Evolutionary conservation across 805 yeast genomes (phyloP).

Genomic region (Nadsonia fulvescens): DNA sequence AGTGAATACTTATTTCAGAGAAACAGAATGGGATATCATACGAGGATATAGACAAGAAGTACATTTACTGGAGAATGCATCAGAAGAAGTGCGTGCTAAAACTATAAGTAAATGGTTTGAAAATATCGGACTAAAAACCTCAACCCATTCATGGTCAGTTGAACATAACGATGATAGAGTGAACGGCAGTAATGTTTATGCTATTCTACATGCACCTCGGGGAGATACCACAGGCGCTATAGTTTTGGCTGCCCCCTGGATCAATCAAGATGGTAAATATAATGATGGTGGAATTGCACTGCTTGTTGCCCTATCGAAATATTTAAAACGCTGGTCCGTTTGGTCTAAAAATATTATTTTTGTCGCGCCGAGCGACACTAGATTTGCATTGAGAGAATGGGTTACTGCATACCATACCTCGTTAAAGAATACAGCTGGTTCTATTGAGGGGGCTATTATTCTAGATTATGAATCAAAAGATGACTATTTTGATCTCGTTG

Average conservation of each 20-base stretch:
- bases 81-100: slow-evolving; percentile 23
- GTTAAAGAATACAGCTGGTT: slow-evolving; percentile 78
- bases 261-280: slow-evolving; percentile 38
- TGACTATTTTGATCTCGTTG: slow-evolving; percentile 60
- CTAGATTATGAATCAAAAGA: slow-evolving; percentile 44
- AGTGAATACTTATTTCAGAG: slow-evolving; percentile 79
- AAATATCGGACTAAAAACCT: slow-evolving; percentile 56
- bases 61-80: slow-evolving; percentile 17
- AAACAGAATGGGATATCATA: slow-evolving; percentile 82
- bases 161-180: slow-evolving; percentile 13
- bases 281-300: slow-evolving; percentile 74
- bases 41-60: slow-evolving; percentile 66
- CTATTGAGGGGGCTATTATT: slow-evolving; percentile 78
- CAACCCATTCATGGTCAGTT: slow-evolving; percentile 23
- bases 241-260: slow-evolving; percentile 82
- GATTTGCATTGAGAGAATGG: slow-evolving; percentile 62
- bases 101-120: slow-evolving; percentile 40
- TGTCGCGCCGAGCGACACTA: slow-evolving; percentile 62
- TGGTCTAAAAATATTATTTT: slow-evolving; percentile 92
- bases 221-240: slow-evolving; percentile 95
- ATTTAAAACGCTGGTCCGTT: slow-evolving; percentile 68
- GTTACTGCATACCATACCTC: slow-evolving; percentile 83
- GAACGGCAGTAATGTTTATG: slow-evolving; percentile 42
- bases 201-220: slow-evolving; percentile 76
- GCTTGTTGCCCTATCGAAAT: slow-evolving; percentile 55